Percentiles rank a stretch among this genome's conserved stretches.
Evolutionary conservation across 805 yeast genomes (phyloP).

Genomic region (Hanseniaspora lachancei): DNA sequence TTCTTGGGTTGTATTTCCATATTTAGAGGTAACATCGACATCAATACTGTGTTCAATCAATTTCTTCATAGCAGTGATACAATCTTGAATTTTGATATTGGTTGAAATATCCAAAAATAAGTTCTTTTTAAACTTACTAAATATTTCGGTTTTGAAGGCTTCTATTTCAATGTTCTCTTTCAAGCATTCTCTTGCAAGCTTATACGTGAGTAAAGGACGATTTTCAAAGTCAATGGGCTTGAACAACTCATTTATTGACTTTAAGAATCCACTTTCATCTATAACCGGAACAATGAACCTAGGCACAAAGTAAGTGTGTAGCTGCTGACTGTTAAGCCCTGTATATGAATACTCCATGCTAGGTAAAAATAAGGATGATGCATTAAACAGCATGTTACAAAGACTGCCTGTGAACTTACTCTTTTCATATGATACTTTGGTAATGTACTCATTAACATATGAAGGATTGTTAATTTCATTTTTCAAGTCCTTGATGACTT

Average conservation of each 20-base stretch:
- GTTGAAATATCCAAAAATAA: not conserved
- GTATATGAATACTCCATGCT: not conserved
- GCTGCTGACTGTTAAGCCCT: not conserved
- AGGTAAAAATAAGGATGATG: not conserved
- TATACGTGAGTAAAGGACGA: not conserved
- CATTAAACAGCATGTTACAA: not conserved
- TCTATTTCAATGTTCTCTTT: not conserved
- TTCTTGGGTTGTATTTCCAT: not conserved
- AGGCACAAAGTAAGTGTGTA: not conserved
- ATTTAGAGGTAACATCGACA: not conserved
- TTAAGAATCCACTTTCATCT: not conserved
- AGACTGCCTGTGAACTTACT: not conserved
- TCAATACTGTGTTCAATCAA: not conserved
- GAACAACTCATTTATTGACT: not conserved
- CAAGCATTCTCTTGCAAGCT: not conserved
- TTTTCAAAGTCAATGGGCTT: not conserved
- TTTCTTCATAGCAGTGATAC: not conserved
- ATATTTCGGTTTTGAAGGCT: not conserved
- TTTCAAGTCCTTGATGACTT: not conserved
- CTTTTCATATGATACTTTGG: not conserved
- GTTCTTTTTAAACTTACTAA: not conserved
- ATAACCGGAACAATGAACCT: not conserved
- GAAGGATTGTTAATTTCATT: not conserved
- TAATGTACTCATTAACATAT: not conserved
- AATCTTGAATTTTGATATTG: not conserved